Evolutionary conservation across 495 filamentous ascomycete genomes (phyloP).

Genomic region (Pseudoneurospora amorphoporcata): DNA sequence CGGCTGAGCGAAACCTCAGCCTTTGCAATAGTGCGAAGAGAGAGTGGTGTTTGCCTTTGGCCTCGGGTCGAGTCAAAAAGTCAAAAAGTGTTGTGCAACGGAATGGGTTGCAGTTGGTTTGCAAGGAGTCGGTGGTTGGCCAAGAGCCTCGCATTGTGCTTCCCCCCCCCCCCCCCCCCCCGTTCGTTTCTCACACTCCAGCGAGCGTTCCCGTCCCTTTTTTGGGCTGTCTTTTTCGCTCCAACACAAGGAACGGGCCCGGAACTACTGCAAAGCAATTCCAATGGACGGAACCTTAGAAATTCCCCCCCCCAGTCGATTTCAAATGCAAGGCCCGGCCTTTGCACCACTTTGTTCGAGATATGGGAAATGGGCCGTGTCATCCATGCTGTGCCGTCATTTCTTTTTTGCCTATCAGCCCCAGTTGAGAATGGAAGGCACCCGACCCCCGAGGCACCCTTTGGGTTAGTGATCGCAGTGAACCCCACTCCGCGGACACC

Average conservation of each 20-base stretch:
- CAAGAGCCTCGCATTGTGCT: background rate
- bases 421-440: background rate
- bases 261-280: background rate
- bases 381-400: background rate
- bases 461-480: background rate
- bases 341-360: background rate
- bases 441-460: background rate
- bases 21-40: background rate
- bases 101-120: background rate
- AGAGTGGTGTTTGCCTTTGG: background rate
- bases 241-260: background rate
- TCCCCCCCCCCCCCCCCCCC: background rate
- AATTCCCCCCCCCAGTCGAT: background rate
- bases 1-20: background rate
- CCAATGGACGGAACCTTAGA: background rate
- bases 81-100: background rate
- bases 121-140: background rate
- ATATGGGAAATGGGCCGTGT: background rate
- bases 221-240: background rate
- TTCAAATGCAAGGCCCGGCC: background rate
- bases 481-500: background rate
- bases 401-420: background rate
- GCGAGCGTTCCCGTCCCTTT: background rate
- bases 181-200: background rate
- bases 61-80: background rate